Evolutionary conservation across 2,329 filamentous ascomycete genomes (phyloP), one percentile per base, ranked within the genome.

Genomic region (Tolypocladium capitatum): DNA sequence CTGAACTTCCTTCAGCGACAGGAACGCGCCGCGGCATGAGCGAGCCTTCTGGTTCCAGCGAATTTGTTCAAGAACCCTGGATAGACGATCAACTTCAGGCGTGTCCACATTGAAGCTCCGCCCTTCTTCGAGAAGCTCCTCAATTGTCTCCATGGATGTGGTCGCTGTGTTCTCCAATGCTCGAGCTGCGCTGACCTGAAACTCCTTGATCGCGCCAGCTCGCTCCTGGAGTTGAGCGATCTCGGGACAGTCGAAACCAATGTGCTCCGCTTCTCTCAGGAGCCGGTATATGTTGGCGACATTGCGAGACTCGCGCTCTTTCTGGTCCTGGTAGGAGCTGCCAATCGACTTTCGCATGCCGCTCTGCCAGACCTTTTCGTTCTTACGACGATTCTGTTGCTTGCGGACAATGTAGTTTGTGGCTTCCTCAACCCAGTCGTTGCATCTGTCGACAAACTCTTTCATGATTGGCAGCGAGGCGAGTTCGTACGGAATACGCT

Each of bases 351-450:
- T 91, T 45, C 82, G 75, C 56, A 78, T 78, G 48, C 81, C 78
- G 58, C 80, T 83, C 54, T 88, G 85, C 80, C 85, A 92, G 41
- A 78, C 79, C 61, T 88, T 92, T 59, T 96, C 91, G 64, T 85
- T 94, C 68, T 97, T 97, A 52, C 91, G 87, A 53, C 92, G 85
- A 61, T 94, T 94, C 67, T 96, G 91, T 69, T 96, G 91, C 70
- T 98, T 98, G 57, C 92, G 86, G 50, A 92, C 90, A 60, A 90
- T 95, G 71, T 94, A 98, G 62, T 86, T 90, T 59, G 87, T 92
- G 54, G 92, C 92, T 68, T 97, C 91, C 59, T 97, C 92, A 53
- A 96, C 88, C 86, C 94, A 96, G 62, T 94, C 89, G 65, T 95
- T 94, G 71, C 92, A 97, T 59, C 87, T 84, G 57, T 95, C 89